phyloP scores from a whole-genome alignment of 2,329 filamentous ascomycete genomes.

The Pleoardoris graminearum region DNA sequence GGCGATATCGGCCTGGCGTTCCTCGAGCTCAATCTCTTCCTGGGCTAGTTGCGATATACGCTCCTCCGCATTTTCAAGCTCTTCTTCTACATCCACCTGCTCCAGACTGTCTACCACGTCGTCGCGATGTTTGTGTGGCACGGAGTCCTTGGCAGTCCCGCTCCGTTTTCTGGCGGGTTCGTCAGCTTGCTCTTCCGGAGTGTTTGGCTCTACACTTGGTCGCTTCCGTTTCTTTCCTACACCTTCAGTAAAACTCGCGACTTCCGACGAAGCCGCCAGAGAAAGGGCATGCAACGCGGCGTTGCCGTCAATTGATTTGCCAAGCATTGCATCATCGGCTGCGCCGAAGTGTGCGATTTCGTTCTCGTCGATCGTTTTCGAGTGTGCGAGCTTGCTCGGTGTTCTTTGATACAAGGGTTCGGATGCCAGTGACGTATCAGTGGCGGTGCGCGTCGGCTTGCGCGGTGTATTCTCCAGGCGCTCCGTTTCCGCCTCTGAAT shows the following conservation, averaged over 20 bases:
- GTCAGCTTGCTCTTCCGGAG: conserved; percentile 39
- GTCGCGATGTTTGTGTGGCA: conserved; percentile 37
- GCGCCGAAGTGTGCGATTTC: conserved; percentile 33
- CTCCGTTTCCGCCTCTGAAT: conserved; percentile 92
- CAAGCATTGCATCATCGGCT: conserved; percentile 17
- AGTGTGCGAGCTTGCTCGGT: conserved; percentile 44
- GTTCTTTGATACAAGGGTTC: conserved; percentile 40
- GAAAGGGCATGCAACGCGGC: conserved; percentile 39
- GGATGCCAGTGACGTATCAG: conserved; percentile 39
- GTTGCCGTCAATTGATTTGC: conserved; percentile 17
- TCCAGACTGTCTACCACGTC: conserved; percentile 31
- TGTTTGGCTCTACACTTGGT: conserved; percentile 45
- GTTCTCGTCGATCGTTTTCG: conserved; percentile 37
- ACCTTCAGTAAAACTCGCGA: conserved; percentile 32
- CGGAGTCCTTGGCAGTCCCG: conserved; percentile 25
- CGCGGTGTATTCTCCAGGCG: conserved; percentile 87
- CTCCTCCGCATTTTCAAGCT: conserved; percentile 55
- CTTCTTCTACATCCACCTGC: conserved; percentile 50
- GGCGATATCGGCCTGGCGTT: conserved; percentile 39
- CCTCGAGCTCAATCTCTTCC: conserved; percentile 40
- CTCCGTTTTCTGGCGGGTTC: conserved; percentile 46
- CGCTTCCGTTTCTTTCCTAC: conserved; percentile 52
- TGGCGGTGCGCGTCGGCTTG: conserved; percentile 53
- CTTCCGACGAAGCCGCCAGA: conserved; percentile 36
- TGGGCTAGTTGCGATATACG: conserved; percentile 36